A percentile compares a stretch with the other conserved stretches of the same genome.
Conservation (phyloP, 2,329 filamentous ascomycete genomes). For the Sarocladium strictum region DNA sequence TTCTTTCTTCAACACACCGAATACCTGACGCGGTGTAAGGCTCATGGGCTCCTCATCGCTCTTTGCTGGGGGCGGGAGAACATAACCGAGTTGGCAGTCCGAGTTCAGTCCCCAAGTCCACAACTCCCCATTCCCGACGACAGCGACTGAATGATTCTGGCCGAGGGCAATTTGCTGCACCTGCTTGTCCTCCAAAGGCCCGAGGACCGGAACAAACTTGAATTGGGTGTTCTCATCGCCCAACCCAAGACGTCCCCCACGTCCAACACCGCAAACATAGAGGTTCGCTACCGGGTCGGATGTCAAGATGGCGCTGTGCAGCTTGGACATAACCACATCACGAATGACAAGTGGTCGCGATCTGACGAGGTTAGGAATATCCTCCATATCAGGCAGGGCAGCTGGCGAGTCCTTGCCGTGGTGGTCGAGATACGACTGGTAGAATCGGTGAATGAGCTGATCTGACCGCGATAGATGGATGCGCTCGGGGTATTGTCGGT, state of each 20-base stretch:
- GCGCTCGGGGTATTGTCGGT: conserved; percentile 87
- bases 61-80: conserved; percentile 58
- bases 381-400: conserved; percentile 29
- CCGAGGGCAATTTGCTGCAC: conserved; percentile 76
- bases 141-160: conserved; percentile 82
- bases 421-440: conserved; percentile 53
- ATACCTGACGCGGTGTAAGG: conserved; percentile 77
- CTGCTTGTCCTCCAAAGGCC: conserved; percentile 67
- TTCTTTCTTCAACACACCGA: conserved; percentile 86
- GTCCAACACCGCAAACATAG: conserved; percentile 87
- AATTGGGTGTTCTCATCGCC: conserved; percentile 89
- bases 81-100: conserved; percentile 80
- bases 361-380: conserved; percentile 67
- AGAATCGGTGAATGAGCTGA: conserved; percentile 67
- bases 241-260: conserved; percentile 80
- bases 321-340: conserved; percentile 81
- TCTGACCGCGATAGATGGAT: conserved; percentile 71
- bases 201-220: conserved; percentile 75
- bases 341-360: conserved; percentile 69
- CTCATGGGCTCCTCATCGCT: conserved; percentile 82
- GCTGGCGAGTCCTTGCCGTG: conserved; percentile 26
- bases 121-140: conserved; percentile 81
- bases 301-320: conserved; percentile 85
- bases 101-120: conserved; percentile 93
- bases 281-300: conserved; percentile 83